Base-by-base conservation (phyloP, 2,329 filamentous ascomycete species). In the Meredithiella fracta region DNA sequence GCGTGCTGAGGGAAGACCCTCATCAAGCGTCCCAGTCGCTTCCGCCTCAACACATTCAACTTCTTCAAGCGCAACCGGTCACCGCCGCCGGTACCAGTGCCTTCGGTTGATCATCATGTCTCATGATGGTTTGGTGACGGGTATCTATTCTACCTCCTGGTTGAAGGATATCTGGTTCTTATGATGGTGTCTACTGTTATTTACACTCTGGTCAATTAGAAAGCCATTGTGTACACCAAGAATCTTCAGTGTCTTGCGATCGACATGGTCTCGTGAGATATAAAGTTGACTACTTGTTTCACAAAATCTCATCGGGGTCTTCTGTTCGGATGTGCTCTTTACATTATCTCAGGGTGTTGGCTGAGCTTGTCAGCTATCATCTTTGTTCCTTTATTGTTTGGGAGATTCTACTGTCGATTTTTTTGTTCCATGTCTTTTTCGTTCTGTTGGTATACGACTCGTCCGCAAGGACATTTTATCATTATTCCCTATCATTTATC, bases 11-110 rank as follows among this genome's bases (percentile, higher is more conserved):
- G 69, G 69, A 76, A 72, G 59, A 67, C 70, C 11, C 67, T 83
- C 17, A 78, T 74, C 65, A 83, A 83, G 67, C 80, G 78, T 65
- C 71, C 78, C 3, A 82, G 79, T 62, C 71, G 79, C 42, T 83
- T 83, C 62, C 71, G 77, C 60, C 79, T 83, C 72, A 82, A 80
- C 60, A 74, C 76, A 47, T 71, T 80, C 58, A 72, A 73, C 3
- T 74, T 78, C 60, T 78, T 79, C 62, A 70, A 75, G 61, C 71
- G 74, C 55, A 73, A 78, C 61, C 78, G 76, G 65, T 56, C 58
- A 2, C 47, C 50, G n/a, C 54, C 54, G 34, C 23, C 58, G 2
- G 26, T 51, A 31, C 58, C 58, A 6, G 51, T 59, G 34, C 51
- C 58, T 14, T 26, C 22, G 8, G 53, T 55, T 37, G 37, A 51